These are phyloP conservation scores for Brassica carinata DNA, from an alignment of 345 rosid genomes.

Conservation along the genomic window DNA sequence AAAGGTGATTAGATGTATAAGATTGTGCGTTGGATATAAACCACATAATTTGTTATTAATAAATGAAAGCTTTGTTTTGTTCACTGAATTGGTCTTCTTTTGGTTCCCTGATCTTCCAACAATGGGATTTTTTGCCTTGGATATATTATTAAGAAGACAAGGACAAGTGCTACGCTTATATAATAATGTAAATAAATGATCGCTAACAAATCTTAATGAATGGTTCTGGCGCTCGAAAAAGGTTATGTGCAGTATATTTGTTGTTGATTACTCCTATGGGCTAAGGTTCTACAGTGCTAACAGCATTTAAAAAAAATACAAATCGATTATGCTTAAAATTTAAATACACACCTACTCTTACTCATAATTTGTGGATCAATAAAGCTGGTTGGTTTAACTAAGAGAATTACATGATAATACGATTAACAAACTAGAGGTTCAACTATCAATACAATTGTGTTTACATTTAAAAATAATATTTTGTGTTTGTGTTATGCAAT, in stretches of 20 bases:
- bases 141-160: conserved; percentile 32
- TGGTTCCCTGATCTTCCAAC: conserved; percentile 41
- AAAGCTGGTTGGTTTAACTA: conserved; percentile 3
- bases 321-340: not conserved
- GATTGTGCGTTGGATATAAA: conserved; percentile 22
- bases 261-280: conserved; percentile 26
- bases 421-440: not conserved
- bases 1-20: conserved; percentile 31
- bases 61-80: conserved; percentile 18
- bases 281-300: conserved; percentile 20
- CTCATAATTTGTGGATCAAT: not conserved
- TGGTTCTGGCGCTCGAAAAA: conserved; percentile 24
- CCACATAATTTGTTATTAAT: conserved; percentile 25
- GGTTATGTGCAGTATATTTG: conserved; percentile 25
- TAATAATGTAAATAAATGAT: conserved; percentile 12
- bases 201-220: conserved; percentile 28
- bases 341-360: not conserved
- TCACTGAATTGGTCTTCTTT: conserved; percentile 23
- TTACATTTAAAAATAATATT: not conserved
- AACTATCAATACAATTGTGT: not conserved
- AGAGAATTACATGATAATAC: not conserved
- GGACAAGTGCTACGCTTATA: conserved; percentile 29
- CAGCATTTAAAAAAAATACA: conserved; percentile 2
- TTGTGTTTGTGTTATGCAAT: not conserved
- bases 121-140: conserved; percentile 16